Evolutionary conservation across 345 rosid genomes (phyloP).

Genomic region (Zanthoxylum bungeanum): DNA sequence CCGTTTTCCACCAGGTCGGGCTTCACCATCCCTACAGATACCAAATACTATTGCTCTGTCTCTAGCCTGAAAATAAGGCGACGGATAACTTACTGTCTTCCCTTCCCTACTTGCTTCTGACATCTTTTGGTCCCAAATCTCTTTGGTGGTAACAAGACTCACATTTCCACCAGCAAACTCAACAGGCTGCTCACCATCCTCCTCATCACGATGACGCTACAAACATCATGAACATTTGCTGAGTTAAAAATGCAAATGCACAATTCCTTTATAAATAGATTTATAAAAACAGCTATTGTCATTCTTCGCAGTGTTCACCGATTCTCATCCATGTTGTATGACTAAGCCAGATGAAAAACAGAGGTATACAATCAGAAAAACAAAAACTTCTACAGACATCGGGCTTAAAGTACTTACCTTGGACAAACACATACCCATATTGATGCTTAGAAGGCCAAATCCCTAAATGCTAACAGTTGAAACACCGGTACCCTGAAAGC

Average conservation of each 20-base stretch:
- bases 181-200: slow-evolving; percentile 38
- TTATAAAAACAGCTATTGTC: background rate
- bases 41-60: background rate
- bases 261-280: background rate
- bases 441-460: slow-evolving; percentile 23
- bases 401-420: slow-evolving; percentile 30
- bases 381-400: background rate
- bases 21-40: too few relatives aligned
- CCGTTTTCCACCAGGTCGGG: too few relatives aligned
- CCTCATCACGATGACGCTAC: slow-evolving; percentile 30
- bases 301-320: background rate
- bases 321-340: background rate
- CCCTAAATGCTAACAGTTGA: background rate
- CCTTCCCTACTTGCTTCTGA: slow-evolving; percentile 67
- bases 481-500: slow-evolving; percentile 13
- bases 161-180: slow-evolving; percentile 67
- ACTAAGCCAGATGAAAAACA: slow-evolving; percentile 4
- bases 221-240: slow-evolving; percentile 9
- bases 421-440: slow-evolving; percentile 49
- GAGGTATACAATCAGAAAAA: background rate
- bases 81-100: slow-evolving; percentile 46
- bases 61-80: background rate
- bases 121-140: slow-evolving; percentile 69
- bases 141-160: slow-evolving; percentile 52
- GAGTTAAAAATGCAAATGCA: background rate